Conservation (phyloP, 1,139 yeast genomes). For the Debaryomyces udenii region DNA sequence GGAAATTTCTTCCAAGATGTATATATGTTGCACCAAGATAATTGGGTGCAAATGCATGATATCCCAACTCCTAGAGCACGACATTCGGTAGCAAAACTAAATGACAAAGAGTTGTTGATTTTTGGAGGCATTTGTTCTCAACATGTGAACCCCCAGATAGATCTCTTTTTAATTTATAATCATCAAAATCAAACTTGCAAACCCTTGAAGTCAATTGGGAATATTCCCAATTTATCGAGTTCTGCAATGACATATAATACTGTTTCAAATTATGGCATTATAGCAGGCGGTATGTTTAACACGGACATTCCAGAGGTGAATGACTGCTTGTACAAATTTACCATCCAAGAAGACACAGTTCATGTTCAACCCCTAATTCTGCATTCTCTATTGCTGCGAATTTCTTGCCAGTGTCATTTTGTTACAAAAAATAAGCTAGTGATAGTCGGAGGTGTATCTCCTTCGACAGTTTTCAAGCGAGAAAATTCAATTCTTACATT, state of each 20-base stretch:
- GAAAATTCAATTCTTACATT: slow-evolving; percentile 40
- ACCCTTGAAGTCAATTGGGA: slow-evolving; percentile 21
- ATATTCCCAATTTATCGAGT: slow-evolving; percentile 26
- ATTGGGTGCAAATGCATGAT: slow-evolving; percentile 40
- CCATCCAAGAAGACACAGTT: slow-evolving; percentile 19
- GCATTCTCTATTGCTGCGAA: slow-evolving; percentile 32
- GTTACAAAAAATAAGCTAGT: slow-evolving; percentile 33
- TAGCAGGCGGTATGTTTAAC: slow-evolving; percentile 59
- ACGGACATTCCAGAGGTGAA: slow-evolving; percentile 35
- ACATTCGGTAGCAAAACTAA: slow-evolving; percentile 49
- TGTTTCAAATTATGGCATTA: slow-evolving; percentile 34
- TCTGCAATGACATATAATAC: slow-evolving; percentile 40
- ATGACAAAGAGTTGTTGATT: slow-evolving; percentile 41
- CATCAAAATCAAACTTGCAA: slow-evolving; percentile 17
- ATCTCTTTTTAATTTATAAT: slow-evolving; percentile 25
- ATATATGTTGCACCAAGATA: slow-evolving; percentile 20
- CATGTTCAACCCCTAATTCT: slow-evolving; percentile 10
- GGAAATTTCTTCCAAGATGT: slow-evolving; percentile 41
- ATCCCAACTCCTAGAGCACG: slow-evolving; percentile 55
- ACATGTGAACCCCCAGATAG: slow-evolving; percentile 1
- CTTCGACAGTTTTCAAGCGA: slow-evolving; percentile 38
- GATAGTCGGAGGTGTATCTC: slow-evolving; percentile 65
- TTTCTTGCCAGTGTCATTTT: slow-evolving; percentile 46
- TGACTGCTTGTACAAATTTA: slow-evolving; percentile 36
- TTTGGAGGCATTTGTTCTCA: slow-evolving; percentile 51